phyloP scores from a whole-genome alignment of 768 basidiomycete genomes.

The Auriculariales sp. region DNA sequence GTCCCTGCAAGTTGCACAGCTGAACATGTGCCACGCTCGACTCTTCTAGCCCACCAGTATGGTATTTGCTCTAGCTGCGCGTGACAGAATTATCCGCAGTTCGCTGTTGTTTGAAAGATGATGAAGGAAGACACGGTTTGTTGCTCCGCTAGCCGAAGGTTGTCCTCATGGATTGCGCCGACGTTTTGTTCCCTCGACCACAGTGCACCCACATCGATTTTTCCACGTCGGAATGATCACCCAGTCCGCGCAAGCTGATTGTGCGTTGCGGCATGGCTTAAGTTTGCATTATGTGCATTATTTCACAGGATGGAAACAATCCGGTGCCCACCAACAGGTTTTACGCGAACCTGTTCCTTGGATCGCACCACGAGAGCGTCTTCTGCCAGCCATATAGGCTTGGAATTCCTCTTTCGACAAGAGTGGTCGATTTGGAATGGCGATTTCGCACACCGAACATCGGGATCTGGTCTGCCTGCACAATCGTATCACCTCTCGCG shows the following conservation, averaged over 20 bases:
- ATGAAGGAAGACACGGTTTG: too few relatives aligned
- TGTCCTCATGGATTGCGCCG: not conserved
- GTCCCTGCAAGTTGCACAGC: too few relatives aligned
- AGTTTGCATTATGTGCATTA: not conserved
- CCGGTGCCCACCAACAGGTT: conserved; percentile 5
- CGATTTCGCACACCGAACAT: not conserved
- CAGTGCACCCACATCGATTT: not conserved
- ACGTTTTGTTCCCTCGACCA: not conserved
- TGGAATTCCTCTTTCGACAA: too few relatives aligned
- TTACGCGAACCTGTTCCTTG: conserved; percentile 5
- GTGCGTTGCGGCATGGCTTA: not conserved
- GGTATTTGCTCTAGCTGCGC: too few relatives aligned
- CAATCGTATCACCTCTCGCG: not conserved
- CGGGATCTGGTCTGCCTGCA: not conserved
- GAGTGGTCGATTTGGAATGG: not conserved
- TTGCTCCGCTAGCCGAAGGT: too few relatives aligned
- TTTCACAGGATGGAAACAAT: not conserved
- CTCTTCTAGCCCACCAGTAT: too few relatives aligned
- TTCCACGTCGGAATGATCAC: conserved; percentile 2
- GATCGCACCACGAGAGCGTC: not conserved
- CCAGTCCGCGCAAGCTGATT: conserved; percentile 1
- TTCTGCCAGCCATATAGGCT: conserved; percentile 3
- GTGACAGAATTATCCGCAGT: too few relatives aligned
- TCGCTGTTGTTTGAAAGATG: too few relatives aligned
- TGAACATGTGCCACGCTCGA: too few relatives aligned